These are phyloP conservation scores for Detonula confervacea DNA, from an alignment of 352 stramenopile genomes.

Conservation along the genomic window DNA sequence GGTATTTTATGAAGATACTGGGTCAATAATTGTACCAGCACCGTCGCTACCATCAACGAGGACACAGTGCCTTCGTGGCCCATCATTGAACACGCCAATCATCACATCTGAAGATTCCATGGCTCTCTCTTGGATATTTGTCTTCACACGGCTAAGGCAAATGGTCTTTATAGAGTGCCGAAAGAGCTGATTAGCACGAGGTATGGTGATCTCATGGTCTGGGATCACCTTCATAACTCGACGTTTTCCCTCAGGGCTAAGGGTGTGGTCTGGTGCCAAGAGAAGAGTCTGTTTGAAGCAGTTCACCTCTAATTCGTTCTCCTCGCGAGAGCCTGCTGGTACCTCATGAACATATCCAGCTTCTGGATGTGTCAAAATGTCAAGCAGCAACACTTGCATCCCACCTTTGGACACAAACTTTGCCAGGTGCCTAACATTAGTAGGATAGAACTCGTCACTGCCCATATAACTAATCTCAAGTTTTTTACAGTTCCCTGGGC, in stretches of 20 bases:
- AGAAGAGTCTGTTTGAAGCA: background rate
- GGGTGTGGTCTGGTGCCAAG: background rate
- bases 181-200: background rate
- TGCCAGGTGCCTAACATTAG: background rate
- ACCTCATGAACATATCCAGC: background rate
- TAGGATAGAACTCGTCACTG: background rate
- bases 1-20: too few species aligned
- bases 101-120: background rate
- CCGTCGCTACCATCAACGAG: background rate
- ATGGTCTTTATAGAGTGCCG: background rate
- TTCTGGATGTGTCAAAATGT: background rate
- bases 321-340: background rate
- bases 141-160: background rate
- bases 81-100: background rate
- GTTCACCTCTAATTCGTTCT: background rate
- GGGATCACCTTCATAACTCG: background rate
- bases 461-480: background rate
- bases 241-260: background rate
- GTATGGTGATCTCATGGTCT: background rate
- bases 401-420: background rate
- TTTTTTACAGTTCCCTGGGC: background rate
- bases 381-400: background rate
- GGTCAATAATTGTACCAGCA: background rate
- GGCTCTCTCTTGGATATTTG: background rate
- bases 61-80: background rate